A percentile compares a stretch with the other conserved stretches of the same genome.
These are phyloP conservation scores for Cucurbitaria berberidis DNA, from an alignment of 2,329 filamentous ascomycete species.

Conservation along the genomic window DNA sequence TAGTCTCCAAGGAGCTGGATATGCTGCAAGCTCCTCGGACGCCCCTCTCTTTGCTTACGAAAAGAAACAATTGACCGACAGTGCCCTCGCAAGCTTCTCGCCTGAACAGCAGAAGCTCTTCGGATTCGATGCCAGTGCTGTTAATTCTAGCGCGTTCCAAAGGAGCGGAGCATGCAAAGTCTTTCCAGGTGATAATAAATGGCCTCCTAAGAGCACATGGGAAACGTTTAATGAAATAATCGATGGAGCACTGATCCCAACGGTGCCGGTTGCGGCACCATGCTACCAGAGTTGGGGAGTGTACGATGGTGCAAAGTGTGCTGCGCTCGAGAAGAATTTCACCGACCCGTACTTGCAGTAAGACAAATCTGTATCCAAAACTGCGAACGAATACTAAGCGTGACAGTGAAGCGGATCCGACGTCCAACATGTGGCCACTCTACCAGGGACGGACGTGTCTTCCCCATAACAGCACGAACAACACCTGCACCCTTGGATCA, in stretches of 20 bases:
- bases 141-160: background rate
- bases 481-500: slow-evolving; percentile 13
- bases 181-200: slow-evolving; percentile 30
- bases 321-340: slow-evolving; percentile 4
- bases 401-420: slow-evolving; percentile 14
- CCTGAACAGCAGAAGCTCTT: slow-evolving; percentile 10
- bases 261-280: slow-evolving; percentile 27
- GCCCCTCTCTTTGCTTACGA: slow-evolving; percentile 13
- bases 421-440: slow-evolving; percentile 16
- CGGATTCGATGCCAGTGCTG: slow-evolving; percentile 12
- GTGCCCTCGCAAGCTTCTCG: slow-evolving; percentile 1
- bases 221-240: slow-evolving; percentile 23
- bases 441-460: slow-evolving; percentile 17
- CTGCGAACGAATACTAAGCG: background rate
- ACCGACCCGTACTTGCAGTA: slow-evolving; percentile 11
- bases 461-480: slow-evolving; percentile 3
- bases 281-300: slow-evolving; percentile 17
- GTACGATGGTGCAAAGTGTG: slow-evolving; percentile 11
- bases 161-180: slow-evolving; percentile 21
- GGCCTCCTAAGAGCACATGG: slow-evolving; percentile 27
- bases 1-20: background rate
- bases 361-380: background rate
- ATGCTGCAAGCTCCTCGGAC: background rate
- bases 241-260: slow-evolving; percentile 24
- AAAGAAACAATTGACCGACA: slow-evolving; percentile 12